Base-by-base conservation (phyloP, 768 basidiomycete genomes). In the Russula earlei region DNA sequence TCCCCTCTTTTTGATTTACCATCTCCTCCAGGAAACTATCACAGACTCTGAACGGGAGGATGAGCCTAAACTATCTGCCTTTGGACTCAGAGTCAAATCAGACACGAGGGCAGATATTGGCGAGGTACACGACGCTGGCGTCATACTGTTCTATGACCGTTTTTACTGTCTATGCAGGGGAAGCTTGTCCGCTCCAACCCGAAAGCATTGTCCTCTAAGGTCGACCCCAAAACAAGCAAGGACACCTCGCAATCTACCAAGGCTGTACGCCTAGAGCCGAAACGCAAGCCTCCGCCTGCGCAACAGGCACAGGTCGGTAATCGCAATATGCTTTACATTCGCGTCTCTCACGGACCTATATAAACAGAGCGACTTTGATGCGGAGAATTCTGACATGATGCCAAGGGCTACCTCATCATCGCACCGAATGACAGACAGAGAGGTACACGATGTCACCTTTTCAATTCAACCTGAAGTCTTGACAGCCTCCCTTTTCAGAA, bases 401-500 rank as follows among this genome's bases (percentile, higher is more conserved):
- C 52, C 27, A n/a, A 59, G 19, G 36, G 48, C 33, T 15, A 6
- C 59, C 33, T 40, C 59, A 12, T 43, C 56, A 22, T 44, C 51
- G 19, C 33, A 22, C 25, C 29, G 12, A 7, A 19, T 49, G 2
- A 20, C 41, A 17, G 47, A 48, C 3, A 17, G 17, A 20, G 19
- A 45, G 49, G 58, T 56, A 19, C 22, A 44, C 37, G 4, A 8
- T 37, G 15, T 20, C 31, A 4, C 2, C 19, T 38, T 14, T 44
- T 17, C 9, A 15, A 11, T 12, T n/a, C n/a, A 52, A 25, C 24
- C 15, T 2, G 31, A 47, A n/a, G 15, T 36, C 17, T 33, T 55
- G 25, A 52, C 22, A 14, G 38, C 14, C 17, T 33, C 3, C 6
- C 46, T 5, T 42, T 34, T 11, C 44, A 65, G 64, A 71, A 76